Evolutionary conservation across 805 yeast species (phyloP), one percentile per base, ranked within the genome.

Genomic region (Tetrapisispora iriomotensis): DNA sequence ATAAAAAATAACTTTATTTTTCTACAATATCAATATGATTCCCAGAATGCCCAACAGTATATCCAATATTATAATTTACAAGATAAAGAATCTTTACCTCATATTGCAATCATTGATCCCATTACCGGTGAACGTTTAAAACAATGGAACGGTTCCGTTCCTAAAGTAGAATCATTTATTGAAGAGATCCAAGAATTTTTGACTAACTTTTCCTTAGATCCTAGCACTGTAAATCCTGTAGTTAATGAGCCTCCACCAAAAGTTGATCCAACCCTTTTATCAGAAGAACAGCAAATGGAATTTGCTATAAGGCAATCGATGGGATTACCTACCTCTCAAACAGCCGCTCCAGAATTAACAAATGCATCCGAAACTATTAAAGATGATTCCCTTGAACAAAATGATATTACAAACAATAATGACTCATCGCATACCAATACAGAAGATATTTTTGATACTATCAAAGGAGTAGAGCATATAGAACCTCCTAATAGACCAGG

Each of bases 21-120:
- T 53, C 61, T 92, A 42, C 98, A 92, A 60, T 90, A 82, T 57
- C 87, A 82, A 45, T 70, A 70, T 37, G 94, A 83, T 51, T 79
- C 92, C 2, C 74, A 75, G 7, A 78, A 74, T 43, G 97, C 96
- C 2, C 68, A 69, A 45, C 72, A 70, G 44, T 92, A 85, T 56
- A 51, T 70, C 15, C 78, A 81, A 45, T 80, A 82, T 51, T 88
- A 92, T 58, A 79, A 81, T 3, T 70, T 83, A 34, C 62, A 67
- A 2, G 73, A 71, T 26, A 45, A 44, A 23, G 58, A 56, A 26
- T 51, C 50, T 18, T 81, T 65, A 56, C 99, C 99, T 1, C 96
- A 92, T 57, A 78, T 92, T 30, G 83, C 96, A 1, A 83, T 92
- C 29, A 58, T 92, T 36, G 99, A 92, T 54, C 96, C 98, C 2